Conservation (phyloP, 108 stramenopile genomes). For the Skeletonema menzelii region DNA sequence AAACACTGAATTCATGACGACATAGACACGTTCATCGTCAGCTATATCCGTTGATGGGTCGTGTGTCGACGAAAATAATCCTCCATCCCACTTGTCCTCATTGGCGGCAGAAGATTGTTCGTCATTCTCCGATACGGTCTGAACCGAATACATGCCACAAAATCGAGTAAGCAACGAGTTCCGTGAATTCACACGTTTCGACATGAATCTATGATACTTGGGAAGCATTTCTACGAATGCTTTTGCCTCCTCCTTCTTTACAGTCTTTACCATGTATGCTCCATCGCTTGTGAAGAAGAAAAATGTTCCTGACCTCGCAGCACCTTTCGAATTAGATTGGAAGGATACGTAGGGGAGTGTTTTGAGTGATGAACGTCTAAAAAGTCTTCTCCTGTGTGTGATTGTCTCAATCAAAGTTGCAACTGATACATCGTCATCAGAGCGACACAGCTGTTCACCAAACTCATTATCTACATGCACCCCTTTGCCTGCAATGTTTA, state of each 20-base stretch:
- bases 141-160: slow-evolving; percentile 84
- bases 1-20: slow-evolving; percentile 89
- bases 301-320: slow-evolving; percentile 67
- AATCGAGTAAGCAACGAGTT: slow-evolving; percentile 80
- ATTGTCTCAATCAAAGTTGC: not conserved
- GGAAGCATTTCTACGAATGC: slow-evolving; percentile 75
- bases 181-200: slow-evolving; percentile 48
- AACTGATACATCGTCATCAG: not conserved
- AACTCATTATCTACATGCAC: not conserved
- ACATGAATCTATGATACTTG: slow-evolving; percentile 78
- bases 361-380: not conserved
- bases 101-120: slow-evolving; percentile 49
- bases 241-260: slow-evolving; percentile 78
- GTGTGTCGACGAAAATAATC: slow-evolving; percentile 29
- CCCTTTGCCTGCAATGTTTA: slow-evolving; percentile 22
- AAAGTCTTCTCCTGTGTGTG: not conserved
- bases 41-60: slow-evolving; percentile 4
- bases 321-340: slow-evolving; percentile 88
- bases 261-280: slow-evolving; percentile 89
- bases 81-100: slow-evolving; percentile 74
- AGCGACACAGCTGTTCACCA: not conserved
- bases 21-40: slow-evolving; percentile 60
- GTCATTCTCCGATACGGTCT: slow-evolving; percentile 35
- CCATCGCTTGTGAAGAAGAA: slow-evolving; percentile 91
- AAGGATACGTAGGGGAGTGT: slow-evolving; percentile 76